Evolutionary conservation across 176 grass and related monocot genomes (phyloP).

Genomic region (Oryza meyeriana): DNA sequence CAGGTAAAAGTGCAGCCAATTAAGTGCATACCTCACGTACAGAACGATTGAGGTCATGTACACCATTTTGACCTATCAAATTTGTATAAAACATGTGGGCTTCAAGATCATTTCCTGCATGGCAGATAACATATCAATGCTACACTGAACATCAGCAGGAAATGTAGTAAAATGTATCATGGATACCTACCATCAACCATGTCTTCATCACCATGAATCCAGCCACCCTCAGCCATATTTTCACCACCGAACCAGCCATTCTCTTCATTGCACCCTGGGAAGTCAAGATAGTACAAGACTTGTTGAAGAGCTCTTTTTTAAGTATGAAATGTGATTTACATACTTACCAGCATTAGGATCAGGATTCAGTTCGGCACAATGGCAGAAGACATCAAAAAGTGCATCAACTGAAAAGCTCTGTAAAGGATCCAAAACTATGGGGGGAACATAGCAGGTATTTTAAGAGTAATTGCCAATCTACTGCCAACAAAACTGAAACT

Average conservation of each 20-base stretch:
- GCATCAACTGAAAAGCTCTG: conserved; percentile 60
- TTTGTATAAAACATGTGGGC: conserved; percentile 25
- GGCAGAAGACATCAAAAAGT: conserved; percentile 85
- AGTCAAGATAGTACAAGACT: conserved; percentile 20
- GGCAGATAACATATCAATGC: conserved; percentile 14
- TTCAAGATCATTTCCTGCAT: conserved; percentile 47
- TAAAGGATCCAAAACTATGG: conserved; percentile 39
- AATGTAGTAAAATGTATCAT: background rate
- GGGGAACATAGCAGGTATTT: background rate
- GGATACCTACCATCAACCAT: conserved; percentile 56
- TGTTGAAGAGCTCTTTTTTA: conserved; percentile 1
- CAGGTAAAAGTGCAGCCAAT: conserved; percentile 1
- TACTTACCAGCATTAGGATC: conserved; percentile 79
- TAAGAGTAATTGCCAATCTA: background rate
- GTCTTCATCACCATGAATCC: conserved; percentile 59
- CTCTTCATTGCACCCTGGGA: conserved; percentile 57
- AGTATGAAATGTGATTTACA: background rate
- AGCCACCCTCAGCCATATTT: conserved; percentile 40
- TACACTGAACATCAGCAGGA: background rate
- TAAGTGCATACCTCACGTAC: conserved; percentile 57
- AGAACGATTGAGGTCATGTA: conserved; percentile 46
- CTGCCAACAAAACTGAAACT: background rate
- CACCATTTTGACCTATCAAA: conserved; percentile 76
- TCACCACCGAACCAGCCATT: conserved; percentile 58
- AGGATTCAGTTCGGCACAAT: conserved; percentile 93